These are phyloP conservation scores for Colletotrichum cuscutae DNA, from an alignment of 2,329 filamentous ascomycete genomes.

Conservation along the genomic window DNA sequence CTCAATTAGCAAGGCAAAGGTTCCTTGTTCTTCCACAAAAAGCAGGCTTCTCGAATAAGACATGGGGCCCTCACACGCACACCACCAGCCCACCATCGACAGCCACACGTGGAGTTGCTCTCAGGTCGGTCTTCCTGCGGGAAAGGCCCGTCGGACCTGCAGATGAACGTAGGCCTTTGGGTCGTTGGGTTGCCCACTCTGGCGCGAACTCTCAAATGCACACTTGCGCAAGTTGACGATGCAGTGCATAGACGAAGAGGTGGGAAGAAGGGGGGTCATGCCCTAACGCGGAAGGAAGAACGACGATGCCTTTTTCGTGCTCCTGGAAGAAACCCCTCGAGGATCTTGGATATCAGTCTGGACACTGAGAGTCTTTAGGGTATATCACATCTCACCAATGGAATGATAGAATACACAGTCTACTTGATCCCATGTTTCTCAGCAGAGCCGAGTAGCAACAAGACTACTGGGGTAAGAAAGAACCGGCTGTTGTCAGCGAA, in stretches of 20 bases:
- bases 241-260: conserved; percentile 1
- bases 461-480: neutral
- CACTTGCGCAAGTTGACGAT: conserved; percentile 28
- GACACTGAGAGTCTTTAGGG: neutral
- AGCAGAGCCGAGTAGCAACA: neutral
- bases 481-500: neutral
- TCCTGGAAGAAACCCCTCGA: neutral
- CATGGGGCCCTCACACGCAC: neutral
- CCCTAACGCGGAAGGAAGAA: conserved; percentile 22
- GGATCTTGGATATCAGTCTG: neutral
- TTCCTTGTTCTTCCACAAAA: conserved; percentile 8
- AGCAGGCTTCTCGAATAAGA: conserved; percentile 29
- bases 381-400: too few species aligned
- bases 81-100: neutral
- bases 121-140: conserved; percentile 25
- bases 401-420: too few species aligned
- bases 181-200: conserved; percentile 2
- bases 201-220: conserved; percentile 16
- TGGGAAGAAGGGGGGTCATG: conserved; percentile 7
- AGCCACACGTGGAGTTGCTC: conserved; percentile 14
- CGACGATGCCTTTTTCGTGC: neutral
- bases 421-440: too few species aligned
- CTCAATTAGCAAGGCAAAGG: neutral
- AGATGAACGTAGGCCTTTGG: conserved; percentile 21
- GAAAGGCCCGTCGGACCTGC: conserved; percentile 32